Evolutionary conservation across 306 rosid species (phyloP).

Genomic region (Benincasa hispida): DNA sequence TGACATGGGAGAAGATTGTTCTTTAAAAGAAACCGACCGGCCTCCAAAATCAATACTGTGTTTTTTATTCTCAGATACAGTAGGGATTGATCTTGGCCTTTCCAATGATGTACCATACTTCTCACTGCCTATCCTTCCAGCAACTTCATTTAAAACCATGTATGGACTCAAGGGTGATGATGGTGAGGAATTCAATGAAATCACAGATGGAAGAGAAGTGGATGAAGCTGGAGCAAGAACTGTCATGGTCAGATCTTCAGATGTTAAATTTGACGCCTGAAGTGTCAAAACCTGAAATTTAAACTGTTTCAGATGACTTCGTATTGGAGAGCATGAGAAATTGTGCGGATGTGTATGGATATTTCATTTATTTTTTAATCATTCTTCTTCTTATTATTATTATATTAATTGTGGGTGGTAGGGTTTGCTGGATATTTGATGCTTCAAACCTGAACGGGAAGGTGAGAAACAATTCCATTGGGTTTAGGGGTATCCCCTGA

Average conservation of each 20-base stretch:
- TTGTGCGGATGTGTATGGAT: neutral
- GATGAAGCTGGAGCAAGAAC: constrained; percentile 84
- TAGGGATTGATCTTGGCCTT: constrained; percentile 32
- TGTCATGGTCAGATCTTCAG: constrained; percentile 77
- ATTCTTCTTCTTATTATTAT: no score
- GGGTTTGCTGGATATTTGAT: neutral
- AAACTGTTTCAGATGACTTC: constrained; percentile 16
- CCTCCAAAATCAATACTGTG: constrained; percentile 18
- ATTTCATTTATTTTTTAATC: no score
- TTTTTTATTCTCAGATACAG: constrained; percentile 29
- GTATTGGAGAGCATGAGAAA: neutral
- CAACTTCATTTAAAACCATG: constrained; percentile 40
- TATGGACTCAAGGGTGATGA: constrained; percentile 63
- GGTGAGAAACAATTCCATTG: constrained; percentile 35
- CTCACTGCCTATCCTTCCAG: constrained; percentile 37
- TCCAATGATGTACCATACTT: constrained; percentile 23
- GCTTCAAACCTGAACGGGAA: constrained; percentile 68
- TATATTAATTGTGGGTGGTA: neutral
- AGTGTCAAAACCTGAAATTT: constrained; percentile 79
- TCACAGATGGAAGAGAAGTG: constrained; percentile 53
- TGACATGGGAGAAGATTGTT: constrained; percentile 26
- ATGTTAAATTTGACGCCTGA: constrained; percentile 89
- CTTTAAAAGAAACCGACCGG: constrained; percentile 29
- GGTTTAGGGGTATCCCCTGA: constrained; percentile 36
- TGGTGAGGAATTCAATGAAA: constrained; percentile 56